Conservation (phyloP, 1,284 basidiomycete genomes). For the Marasmius oreades region DNA sequence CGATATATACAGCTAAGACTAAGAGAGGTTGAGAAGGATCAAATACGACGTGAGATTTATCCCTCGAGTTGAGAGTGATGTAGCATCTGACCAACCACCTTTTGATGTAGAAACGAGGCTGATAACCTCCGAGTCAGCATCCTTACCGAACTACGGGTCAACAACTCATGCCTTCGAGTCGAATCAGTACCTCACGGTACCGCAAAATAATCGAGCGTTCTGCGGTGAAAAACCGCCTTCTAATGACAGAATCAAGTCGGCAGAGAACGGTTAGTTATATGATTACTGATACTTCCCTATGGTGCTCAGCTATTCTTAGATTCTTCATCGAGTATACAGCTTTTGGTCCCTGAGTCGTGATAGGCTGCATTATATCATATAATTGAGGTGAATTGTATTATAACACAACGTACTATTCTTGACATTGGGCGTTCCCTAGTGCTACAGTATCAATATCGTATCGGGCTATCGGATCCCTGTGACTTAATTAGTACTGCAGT, state of each 20-base stretch:
- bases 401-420: too few species aligned
- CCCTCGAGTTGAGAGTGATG: neutral
- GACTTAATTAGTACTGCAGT: too few species aligned
- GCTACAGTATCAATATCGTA: too few species aligned
- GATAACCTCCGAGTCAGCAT: neutral
- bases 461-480: too few species aligned
- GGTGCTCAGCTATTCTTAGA: neutral
- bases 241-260: neutral
- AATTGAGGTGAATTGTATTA: too few species aligned
- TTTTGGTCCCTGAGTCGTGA: neutral
- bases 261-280: neutral
- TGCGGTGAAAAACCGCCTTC: constrained; percentile 1
- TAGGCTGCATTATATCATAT: neutral
- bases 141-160: neutral
- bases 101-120: neutral
- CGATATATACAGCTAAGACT: constrained; percentile 26
- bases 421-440: too few species aligned
- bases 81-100: neutral
- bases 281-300: too few species aligned
- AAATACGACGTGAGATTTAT: neutral
- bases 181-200: neutral
- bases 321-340: neutral
- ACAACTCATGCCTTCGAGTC: neutral
- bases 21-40: constrained; percentile 12
- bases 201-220: neutral